Percentiles rank a stretch among this genome's conserved stretches.
phyloP scores from a whole-genome alignment of 2,329 filamentous ascomycete genomes.

The Diaporthe citri region DNA sequence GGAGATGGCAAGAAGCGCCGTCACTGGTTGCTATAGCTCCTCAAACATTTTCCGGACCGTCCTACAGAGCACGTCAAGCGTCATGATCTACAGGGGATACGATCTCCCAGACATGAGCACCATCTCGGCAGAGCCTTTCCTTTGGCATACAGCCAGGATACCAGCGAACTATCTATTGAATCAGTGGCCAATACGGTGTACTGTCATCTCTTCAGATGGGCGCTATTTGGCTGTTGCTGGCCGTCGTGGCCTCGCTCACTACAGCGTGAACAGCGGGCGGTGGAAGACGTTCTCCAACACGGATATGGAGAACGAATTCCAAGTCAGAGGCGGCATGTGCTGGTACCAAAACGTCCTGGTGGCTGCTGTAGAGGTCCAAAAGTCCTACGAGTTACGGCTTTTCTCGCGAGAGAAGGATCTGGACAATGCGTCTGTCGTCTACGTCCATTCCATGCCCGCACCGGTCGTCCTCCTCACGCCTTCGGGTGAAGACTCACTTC shows the following conservation, averaged over 20 bases:
- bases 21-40: constrained; percentile 90
- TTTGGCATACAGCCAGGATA: constrained; percentile 95
- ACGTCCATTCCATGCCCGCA: constrained; percentile 82
- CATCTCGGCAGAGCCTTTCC: constrained; percentile 88
- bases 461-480: constrained; percentile 91
- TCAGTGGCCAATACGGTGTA: constrained; percentile 92
- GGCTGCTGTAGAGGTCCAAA: constrained; percentile 88
- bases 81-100: constrained; percentile 95
- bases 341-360: constrained; percentile 98
- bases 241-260: constrained; percentile 90
- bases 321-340: constrained; percentile 95
- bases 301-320: constrained; percentile 87
- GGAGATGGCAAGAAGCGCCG: constrained; percentile 94
- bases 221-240: constrained; percentile 98
- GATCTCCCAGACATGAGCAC: constrained; percentile 91
- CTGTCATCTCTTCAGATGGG: constrained; percentile 90
- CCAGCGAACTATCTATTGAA: constrained; percentile 87
- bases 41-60: constrained; percentile 92
- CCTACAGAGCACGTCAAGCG: constrained; percentile 86
- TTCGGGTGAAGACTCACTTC: constrained; percentile 91
- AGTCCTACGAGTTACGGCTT: constrained; percentile 87
- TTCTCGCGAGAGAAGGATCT: constrained; percentile 89
- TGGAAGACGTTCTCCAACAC: constrained; percentile 95
- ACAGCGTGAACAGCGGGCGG: constrained; percentile 91
- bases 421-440: constrained; percentile 78